Conservation (phyloP, 1,284 basidiomycete species). For the Moesziomyces aphidis region DNA sequence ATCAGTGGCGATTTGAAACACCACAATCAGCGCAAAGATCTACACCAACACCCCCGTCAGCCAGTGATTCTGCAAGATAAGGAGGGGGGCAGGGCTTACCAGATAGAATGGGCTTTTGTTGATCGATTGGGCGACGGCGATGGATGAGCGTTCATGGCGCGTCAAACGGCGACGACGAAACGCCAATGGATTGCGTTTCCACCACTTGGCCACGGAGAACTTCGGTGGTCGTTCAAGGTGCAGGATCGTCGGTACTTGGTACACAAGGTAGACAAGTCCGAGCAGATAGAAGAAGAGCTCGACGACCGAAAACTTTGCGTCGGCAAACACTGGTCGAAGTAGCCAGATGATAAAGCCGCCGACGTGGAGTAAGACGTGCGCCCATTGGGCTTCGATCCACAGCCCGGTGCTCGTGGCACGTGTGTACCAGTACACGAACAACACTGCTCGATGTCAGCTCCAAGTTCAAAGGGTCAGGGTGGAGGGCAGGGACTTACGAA, state of each 20-base stretch:
- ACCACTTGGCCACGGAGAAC: neutral
- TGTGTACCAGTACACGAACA: constrained; percentile 19
- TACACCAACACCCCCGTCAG: neutral
- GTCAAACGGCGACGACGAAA: constrained; percentile 17
- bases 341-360: neutral
- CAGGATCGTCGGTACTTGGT: neutral
- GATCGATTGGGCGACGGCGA: constrained; percentile 3
- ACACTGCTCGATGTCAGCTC: neutral
- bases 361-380: neutral
- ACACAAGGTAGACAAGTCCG: constrained; percentile 2
- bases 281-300: neutral
- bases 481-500: neutral
- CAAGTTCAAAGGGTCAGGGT: too few relatives aligned
- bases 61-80: too few relatives aligned
- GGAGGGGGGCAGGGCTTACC: neutral
- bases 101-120: constrained; percentile 12
- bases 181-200: constrained; percentile 5
- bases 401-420: constrained; percentile 8
- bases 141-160: constrained; percentile 9
- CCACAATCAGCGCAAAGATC: constrained; percentile 1
- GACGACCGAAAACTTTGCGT: neutral
- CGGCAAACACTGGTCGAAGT: neutral
- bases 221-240: constrained; percentile 11
- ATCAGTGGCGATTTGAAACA: constrained; percentile 2
- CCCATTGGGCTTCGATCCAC: constrained; percentile 15